Evolutionary conservation across 1,139 yeast genomes (phyloP).

Genomic region (Hansenula lynferdii): DNA sequence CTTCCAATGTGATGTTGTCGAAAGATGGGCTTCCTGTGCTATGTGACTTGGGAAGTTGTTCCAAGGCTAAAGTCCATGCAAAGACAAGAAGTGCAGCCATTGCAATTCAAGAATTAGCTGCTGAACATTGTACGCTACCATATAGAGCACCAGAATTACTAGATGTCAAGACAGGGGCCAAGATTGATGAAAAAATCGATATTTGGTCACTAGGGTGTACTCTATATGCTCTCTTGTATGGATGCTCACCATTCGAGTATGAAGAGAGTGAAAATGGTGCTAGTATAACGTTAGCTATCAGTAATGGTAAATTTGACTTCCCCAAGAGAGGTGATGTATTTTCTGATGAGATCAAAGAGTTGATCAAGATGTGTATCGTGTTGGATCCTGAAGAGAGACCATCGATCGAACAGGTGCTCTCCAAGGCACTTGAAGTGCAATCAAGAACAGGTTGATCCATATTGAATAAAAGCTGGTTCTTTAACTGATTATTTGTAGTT

Average conservation of each 20-base stretch:
- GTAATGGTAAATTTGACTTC: conserved; percentile 61
- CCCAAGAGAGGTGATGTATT: conserved; percentile 52
- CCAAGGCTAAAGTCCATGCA: conserved; percentile 53
- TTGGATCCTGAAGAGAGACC: conserved; percentile 63
- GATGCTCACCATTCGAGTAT: conserved; percentile 82
- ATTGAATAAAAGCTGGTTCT: too few species aligned
- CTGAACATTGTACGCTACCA: conserved; percentile 82
- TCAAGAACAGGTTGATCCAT: neutral
- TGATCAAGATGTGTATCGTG: conserved; percentile 57
- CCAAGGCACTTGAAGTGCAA: conserved; percentile 37
- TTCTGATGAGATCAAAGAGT: conserved; percentile 45
- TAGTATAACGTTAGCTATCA: conserved; percentile 69
- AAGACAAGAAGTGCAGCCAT: conserved; percentile 66
- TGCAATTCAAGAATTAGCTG: conserved; percentile 73
- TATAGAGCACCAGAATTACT: conserved; percentile 89
- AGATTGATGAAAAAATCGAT: conserved; percentile 70
- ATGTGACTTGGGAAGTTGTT: conserved; percentile 80
- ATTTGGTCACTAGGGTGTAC: conserved; percentile 92
- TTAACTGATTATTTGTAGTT: too few species aligned
- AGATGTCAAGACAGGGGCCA: conserved; percentile 62
- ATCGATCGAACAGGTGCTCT: conserved; percentile 50
- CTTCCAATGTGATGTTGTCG: conserved; percentile 81
- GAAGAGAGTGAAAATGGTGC: conserved; percentile 82
- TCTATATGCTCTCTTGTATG: conserved; percentile 71
- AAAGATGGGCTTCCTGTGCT: conserved; percentile 72